These are phyloP conservation scores for Emiliania huxleyi DNA, from an alignment of 78 protist species.

Conservation along the genomic window DNA sequence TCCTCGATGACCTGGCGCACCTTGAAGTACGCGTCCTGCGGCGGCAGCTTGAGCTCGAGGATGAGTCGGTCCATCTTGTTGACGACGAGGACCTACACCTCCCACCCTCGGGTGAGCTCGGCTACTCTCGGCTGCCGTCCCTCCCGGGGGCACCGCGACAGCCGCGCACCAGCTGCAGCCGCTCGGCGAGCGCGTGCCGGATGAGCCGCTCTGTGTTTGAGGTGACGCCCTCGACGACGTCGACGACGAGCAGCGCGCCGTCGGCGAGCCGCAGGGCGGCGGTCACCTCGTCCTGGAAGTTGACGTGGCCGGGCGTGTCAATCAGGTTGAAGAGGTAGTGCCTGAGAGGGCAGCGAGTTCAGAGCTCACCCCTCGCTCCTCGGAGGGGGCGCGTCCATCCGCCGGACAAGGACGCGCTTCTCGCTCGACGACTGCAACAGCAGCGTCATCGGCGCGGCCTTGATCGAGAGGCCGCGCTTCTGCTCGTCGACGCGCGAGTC, in stretches of 20 bases:
- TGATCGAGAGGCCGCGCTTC: constrained; percentile 81
- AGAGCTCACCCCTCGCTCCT: too few species aligned
- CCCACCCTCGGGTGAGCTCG: too few species aligned
- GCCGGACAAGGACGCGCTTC: constrained; percentile 73
- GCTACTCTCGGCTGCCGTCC: too few species aligned
- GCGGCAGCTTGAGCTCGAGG: constrained; percentile 94
- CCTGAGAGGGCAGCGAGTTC: too few species aligned
- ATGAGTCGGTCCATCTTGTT: constrained; percentile 92
- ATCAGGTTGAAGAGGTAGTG: constrained; percentile 85
- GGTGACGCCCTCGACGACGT: constrained; percentile 94
- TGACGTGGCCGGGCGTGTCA: constrained; percentile 98
- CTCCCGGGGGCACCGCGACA: too few species aligned
- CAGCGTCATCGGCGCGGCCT: constrained; percentile 89
- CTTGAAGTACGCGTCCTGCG: constrained; percentile 94
- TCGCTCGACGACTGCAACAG: constrained; percentile 65
- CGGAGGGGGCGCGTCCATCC: constrained; percentile 96
- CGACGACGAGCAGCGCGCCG: constrained; percentile 90
- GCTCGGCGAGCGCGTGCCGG: neutral
- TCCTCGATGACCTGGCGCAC: constrained; percentile 81
- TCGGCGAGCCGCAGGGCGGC: constrained; percentile 89
- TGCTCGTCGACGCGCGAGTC: constrained; percentile 93
- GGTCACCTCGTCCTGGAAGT: constrained; percentile 86
- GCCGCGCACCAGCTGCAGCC: neutral
- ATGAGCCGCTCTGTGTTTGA: constrained; percentile 78
- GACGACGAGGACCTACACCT: neutral